phyloP scores from a whole-genome alignment of 1,284 basidiomycete genomes.

The Butyriboletus appendiculatus region DNA sequence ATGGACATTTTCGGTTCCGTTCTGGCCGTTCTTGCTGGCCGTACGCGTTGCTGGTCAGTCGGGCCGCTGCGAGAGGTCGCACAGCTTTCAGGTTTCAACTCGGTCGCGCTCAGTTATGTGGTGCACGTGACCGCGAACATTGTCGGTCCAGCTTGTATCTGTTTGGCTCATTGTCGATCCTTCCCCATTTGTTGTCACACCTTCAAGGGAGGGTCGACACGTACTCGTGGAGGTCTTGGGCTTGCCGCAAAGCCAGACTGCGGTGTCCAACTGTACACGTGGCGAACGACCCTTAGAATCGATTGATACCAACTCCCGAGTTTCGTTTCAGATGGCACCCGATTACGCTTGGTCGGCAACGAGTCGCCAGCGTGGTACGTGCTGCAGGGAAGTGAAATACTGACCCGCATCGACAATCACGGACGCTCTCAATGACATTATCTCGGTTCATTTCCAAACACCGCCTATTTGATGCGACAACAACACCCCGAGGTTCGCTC shows the following conservation, averaged over 20 bases:
- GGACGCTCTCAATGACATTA: background rate
- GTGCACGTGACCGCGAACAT: conserved; percentile 29
- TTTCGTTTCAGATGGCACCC: conserved; percentile 19
- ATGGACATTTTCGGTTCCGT: conserved; percentile 14
- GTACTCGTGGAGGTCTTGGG: no score
- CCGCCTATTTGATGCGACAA: background rate
- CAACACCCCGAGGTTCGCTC: conserved; percentile 4
- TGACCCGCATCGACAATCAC: background rate
- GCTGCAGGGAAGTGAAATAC: background rate
- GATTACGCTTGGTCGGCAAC: background rate
- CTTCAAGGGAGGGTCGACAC: no score
- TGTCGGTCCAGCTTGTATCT: conserved; percentile 26
- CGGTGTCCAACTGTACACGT: background rate
- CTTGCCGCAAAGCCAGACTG: background rate
- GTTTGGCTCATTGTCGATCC: conserved; percentile 25
- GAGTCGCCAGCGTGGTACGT: conserved; percentile 2
- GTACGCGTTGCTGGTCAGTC: background rate
- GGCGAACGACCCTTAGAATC: background rate
- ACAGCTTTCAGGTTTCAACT: conserved; percentile 2
- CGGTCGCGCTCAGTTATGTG: conserved; percentile 3
- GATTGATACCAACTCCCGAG: background rate
- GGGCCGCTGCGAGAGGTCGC: background rate
- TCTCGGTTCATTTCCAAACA: conserved; percentile 7
- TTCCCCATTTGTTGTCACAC: conserved; percentile 4
- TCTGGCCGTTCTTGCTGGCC: background rate